Evolutionary conservation across 495 filamentous ascomycete species (phyloP), one percentile per base, ranked within the genome.

Genomic region (Aspergillus kassunensis): DNA sequence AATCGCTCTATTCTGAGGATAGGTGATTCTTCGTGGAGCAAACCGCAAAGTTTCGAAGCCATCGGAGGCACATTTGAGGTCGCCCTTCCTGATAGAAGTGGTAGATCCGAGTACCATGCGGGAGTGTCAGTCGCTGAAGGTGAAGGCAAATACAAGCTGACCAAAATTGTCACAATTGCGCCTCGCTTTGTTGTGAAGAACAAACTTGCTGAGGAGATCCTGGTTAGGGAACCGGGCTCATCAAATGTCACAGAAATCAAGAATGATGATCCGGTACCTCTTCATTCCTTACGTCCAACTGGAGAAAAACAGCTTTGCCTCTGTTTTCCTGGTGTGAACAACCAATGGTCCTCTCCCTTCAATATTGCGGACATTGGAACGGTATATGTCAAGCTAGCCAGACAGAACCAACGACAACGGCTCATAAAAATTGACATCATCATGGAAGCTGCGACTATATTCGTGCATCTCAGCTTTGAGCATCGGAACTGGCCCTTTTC

Each of bases 261-360:
- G 62, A 77, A 79, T 16, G 86, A 88, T 9, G 81, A 89, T 16
- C 75, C 96, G 21, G 76, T 90, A 33, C 90, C 95, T 33, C 73
- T 98, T 30, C 85, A 95, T 54, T 97, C 90, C 74, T 74, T 97
- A 44, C 87, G 90, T 42, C 83, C 85, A 59, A 79, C 79, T 10
- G 76, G 80, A 5, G 81, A 85, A 44, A 96, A 97, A 66, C 93
- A 97, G 67, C 76, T 98, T 15, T 92, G 87, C 44, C 71, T 98
- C 9, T 95, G 92, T 70, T 97, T 92, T 70, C 89, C 93, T 0
- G 95, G 93, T 0, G 81, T 95, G 33, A 96, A 95, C 75, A 95
- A 97, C 67, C 88, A 92, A 65, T 98, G 95, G 95, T 96, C 95
- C 20, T 92, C 95, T 6, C 90, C 93, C 2, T 95, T 98, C 75